phyloP scores from a whole-genome alignment of 2,329 filamentous ascomycete genomes.

The Purpureocillium lavendulum region DNA sequence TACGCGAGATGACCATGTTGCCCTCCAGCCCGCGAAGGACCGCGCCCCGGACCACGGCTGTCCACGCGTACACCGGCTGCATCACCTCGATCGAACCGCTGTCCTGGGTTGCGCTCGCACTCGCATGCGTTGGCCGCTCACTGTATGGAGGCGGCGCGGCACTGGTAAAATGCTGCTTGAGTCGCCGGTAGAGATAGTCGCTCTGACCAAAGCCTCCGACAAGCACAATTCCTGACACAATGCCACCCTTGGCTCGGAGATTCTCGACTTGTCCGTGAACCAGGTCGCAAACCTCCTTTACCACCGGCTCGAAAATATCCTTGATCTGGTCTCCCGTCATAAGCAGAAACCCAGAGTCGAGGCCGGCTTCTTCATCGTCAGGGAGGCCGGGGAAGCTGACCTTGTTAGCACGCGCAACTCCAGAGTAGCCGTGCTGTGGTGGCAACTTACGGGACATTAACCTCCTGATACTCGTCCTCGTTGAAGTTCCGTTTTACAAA shows the following conservation, averaged over 20 bases:
- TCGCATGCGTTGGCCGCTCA: constrained; percentile 60
- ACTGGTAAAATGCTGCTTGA: constrained; percentile 60
- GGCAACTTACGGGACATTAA: constrained; percentile 68
- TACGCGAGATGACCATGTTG: constrained; percentile 68
- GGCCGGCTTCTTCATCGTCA: constrained; percentile 65
- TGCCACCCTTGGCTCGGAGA: constrained; percentile 51
- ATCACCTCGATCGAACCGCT: constrained; percentile 64
- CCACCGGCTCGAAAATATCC: constrained; percentile 66
- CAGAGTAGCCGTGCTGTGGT: no score
- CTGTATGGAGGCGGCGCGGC: constrained; percentile 55
- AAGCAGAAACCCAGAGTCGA: constrained; percentile 69
- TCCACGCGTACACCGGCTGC: constrained; percentile 77
- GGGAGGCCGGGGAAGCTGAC: constrained; percentile 61
- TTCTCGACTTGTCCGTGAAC: constrained; percentile 59
- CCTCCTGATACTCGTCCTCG: constrained; percentile 67
- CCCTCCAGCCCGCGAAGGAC: constrained; percentile 68
- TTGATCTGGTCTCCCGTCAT: constrained; percentile 64
- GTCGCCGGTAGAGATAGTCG: constrained; percentile 63
- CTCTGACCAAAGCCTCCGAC: constrained; percentile 78
- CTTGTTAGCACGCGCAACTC: constrained; percentile 1
- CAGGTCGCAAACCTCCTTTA: constrained; percentile 60
- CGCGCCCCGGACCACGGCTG: constrained; percentile 69
- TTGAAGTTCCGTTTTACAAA: constrained; percentile 81
- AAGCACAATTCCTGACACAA: constrained; percentile 67
- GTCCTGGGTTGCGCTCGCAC: constrained; percentile 34